Evolutionary conservation across 1,284 basidiomycete genomes (phyloP).

Genomic region (Puccinia coronata): DNA sequence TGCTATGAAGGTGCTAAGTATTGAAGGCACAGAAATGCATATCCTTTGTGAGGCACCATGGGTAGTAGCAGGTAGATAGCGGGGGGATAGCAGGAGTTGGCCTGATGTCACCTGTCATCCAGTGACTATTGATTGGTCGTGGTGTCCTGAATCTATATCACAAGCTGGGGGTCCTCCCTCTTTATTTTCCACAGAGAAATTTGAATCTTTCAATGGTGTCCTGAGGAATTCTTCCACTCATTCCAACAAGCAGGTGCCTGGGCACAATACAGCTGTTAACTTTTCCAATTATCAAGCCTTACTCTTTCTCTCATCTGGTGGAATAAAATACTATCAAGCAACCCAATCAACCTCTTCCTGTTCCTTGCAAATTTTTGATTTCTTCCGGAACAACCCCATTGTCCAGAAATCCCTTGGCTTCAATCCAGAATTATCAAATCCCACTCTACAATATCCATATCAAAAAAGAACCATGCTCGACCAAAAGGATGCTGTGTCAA

Average conservation of each 20-base stretch:
- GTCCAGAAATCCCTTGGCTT: neutral
- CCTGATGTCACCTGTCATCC: too few species aligned
- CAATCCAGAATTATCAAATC: neutral
- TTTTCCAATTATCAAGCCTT: neutral
- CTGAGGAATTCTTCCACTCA: conserved; percentile 3
- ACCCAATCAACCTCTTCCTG: neutral
- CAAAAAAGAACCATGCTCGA: neutral
- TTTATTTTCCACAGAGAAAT: conserved; percentile 26
- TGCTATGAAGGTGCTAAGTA: too few species aligned
- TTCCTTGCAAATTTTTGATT: neutral
- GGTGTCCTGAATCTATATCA: conserved; percentile 51
- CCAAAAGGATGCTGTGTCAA: neutral
- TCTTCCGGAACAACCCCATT: neutral
- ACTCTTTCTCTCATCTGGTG: conserved; percentile 1
- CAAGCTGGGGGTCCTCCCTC: neutral
- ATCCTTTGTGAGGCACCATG: too few species aligned
- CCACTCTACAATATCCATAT: neutral
- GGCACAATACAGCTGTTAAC: neutral
- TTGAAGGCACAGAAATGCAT: too few species aligned
- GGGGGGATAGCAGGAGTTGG: too few species aligned
- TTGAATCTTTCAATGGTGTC: conserved; percentile 28
- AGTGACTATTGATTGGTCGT: too few species aligned
- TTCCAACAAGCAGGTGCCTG: conserved; percentile 13
- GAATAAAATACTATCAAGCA: neutral
- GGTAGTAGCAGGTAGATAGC: too few species aligned